phyloP scores from a whole-genome alignment of 306 rosid species.

The Malus sylvestris region DNA sequence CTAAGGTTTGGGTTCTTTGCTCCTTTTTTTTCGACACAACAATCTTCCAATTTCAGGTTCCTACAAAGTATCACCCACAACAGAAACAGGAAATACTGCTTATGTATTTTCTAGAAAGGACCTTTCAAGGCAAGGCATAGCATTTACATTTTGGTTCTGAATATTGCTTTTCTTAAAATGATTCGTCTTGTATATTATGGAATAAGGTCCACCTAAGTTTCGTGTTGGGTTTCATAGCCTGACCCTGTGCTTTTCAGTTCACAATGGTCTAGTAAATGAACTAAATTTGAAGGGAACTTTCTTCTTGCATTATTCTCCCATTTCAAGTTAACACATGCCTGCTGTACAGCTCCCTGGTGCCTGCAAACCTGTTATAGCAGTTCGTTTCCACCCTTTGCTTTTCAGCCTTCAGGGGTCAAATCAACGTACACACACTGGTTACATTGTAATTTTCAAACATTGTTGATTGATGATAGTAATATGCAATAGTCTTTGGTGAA shows the following conservation, averaged over 20 bases:
- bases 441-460: constrained; percentile 2
- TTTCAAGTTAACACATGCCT: constrained; percentile 56
- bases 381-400: constrained; percentile 65
- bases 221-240: background rate
- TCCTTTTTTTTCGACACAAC: constrained; percentile 7
- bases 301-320: constrained; percentile 12
- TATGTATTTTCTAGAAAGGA: constrained; percentile 79
- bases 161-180: constrained; percentile 4
- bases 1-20: background rate
- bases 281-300: background rate
- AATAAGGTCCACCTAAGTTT: background rate
- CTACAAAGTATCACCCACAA: constrained; percentile 43
- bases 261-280: background rate
- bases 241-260: background rate
- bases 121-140: constrained; percentile 57
- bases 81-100: constrained; percentile 61
- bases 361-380: constrained; percentile 77
- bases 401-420: constrained; percentile 60
- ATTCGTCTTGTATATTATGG: background rate
- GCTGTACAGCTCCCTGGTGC: constrained; percentile 87
- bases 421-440: constrained; percentile 40
- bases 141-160: constrained; percentile 1
- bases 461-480: constrained; percentile 4
- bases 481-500: constrained; percentile 15
- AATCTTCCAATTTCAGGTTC: constrained; percentile 54